Evolutionary conservation across 257 asterid genomes (phyloP).

Genomic region (Solanum tacnaense): DNA sequence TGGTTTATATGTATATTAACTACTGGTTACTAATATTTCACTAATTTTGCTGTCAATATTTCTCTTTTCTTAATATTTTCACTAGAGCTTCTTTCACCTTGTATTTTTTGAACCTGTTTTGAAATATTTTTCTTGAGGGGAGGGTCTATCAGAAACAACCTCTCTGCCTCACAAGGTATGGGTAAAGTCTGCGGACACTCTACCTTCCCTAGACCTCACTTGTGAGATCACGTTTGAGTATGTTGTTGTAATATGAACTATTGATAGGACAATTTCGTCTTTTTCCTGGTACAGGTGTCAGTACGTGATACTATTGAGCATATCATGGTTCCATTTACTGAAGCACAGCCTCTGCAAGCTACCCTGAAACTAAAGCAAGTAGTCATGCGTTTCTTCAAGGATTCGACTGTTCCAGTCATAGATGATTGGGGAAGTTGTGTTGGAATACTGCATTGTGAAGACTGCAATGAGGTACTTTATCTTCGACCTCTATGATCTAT

Average conservation of each 20-base stretch:
- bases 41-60: not conserved
- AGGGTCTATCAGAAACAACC: not conserved
- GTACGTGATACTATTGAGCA: constrained; percentile 39
- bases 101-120: not conserved
- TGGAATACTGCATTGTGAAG: constrained; percentile 62
- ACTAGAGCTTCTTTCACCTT: not conserved
- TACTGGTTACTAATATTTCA: not conserved
- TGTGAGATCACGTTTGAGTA: not conserved
- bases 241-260: not conserved
- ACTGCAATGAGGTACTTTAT: constrained; percentile 39
- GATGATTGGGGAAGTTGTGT: constrained; percentile 72
- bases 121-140: not conserved
- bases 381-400: constrained; percentile 41
- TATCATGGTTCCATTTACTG: constrained; percentile 45
- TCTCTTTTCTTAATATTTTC: not conserved
- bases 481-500: not conserved
- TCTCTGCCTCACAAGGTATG: not conserved
- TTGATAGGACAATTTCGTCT: not conserved
- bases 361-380: constrained; percentile 41
- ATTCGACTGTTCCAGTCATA: constrained; percentile 43
- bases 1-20: not conserved
- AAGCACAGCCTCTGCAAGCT: constrained; percentile 53
- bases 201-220: not conserved
- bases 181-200: not conserved
- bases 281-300: constrained; percentile 29